These are phyloP conservation scores for Solanum lignicaule DNA, from an alignment of 257 asterid species.

Conservation along the genomic window DNA sequence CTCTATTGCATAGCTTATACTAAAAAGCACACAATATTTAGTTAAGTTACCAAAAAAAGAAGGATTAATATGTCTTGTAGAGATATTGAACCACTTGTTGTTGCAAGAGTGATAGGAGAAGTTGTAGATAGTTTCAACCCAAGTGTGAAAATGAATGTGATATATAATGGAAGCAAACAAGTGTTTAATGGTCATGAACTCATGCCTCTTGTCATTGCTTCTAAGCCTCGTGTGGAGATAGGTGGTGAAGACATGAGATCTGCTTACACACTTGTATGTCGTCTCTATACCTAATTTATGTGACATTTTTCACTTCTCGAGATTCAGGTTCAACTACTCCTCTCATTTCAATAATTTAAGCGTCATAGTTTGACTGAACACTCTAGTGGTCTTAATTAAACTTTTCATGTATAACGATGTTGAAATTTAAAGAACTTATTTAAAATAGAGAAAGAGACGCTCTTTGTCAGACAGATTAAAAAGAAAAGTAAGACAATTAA, in stretches of 20 bases:
- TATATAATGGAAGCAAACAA: slow-evolving; percentile 34
- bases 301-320: background rate
- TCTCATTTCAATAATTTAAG: background rate
- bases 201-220: slow-evolving; percentile 46
- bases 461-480: no score
- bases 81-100: slow-evolving; percentile 38
- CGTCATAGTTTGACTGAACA: no score
- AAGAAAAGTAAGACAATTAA: background rate
- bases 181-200: slow-evolving; percentile 79
- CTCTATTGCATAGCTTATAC: background rate
- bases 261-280: slow-evolving; percentile 64
- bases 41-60: background rate
- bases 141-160: slow-evolving; percentile 47
- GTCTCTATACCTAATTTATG: no score
- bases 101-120: slow-evolving; percentile 82
- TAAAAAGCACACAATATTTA: background rate
- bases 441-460: no score
- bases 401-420: background rate
- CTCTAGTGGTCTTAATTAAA: no score
- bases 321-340: background rate
- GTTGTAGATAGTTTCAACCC: slow-evolving; percentile 63
- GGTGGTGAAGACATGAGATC: slow-evolving; percentile 83
- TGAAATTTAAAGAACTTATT: background rate
- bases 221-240: slow-evolving; percentile 63
- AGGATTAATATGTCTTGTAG: slow-evolving; percentile 10